These are phyloP conservation scores for Acer saccharum DNA, from an alignment of 345 rosid genomes.

Conservation along the genomic window DNA sequence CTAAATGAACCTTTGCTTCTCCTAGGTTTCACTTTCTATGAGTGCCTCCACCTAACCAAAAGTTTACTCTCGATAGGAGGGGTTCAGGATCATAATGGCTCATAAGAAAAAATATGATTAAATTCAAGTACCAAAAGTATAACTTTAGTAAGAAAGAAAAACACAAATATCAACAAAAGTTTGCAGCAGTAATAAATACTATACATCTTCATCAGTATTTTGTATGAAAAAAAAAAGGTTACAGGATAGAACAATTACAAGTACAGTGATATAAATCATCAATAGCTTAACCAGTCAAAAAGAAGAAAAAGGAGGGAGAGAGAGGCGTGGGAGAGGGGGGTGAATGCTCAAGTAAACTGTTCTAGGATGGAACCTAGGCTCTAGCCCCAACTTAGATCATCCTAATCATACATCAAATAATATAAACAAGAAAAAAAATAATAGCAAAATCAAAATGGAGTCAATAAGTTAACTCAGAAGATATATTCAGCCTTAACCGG, in stretches of 20 bases:
- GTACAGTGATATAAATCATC: neutral
- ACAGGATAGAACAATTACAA: neutral
- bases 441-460: neutral
- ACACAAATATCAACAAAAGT: neutral
- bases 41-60: neutral
- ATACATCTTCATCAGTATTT: neutral
- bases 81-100: neutral
- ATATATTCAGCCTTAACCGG: neutral
- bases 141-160: neutral
- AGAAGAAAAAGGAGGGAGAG: neutral
- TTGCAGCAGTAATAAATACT: neutral
- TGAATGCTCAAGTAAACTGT: neutral
- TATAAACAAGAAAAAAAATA: neutral
- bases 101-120: neutral
- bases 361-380: neutral
- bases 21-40: neutral
- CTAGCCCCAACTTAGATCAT: neutral
- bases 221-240: neutral
- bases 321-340: neutral
- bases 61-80: neutral
- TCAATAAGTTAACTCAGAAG: neutral
- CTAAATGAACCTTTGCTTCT: neutral
- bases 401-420: neutral
- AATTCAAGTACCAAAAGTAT: neutral
- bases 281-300: neutral